Evolutionary conservation across 83 land plant species (phyloP).

Genomic region (Diphasiastrum complanatum): DNA sequence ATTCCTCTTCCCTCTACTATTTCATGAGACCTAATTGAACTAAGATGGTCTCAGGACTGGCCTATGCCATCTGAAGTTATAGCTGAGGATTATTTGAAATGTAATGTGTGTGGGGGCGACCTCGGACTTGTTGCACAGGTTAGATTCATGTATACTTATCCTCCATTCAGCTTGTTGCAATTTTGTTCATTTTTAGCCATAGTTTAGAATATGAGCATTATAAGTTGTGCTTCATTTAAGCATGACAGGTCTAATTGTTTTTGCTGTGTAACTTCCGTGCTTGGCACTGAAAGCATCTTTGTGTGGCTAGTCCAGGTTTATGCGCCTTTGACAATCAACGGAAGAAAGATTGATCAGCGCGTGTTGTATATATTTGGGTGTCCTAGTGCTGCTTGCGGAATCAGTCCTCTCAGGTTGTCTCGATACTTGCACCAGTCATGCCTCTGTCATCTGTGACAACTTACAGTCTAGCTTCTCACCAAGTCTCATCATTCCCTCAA

Average conservation of each 20-base stretch:
- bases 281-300: background rate
- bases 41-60: slow-evolving; percentile 57
- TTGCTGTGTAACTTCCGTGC: no score
- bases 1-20: background rate
- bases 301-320: slow-evolving; percentile 37
- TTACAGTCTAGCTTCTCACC: no score
- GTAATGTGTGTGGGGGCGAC: slow-evolving; percentile 51
- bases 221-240: background rate
- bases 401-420: slow-evolving; percentile 43
- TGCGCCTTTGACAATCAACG: slow-evolving; percentile 58
- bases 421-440: background rate
- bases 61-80: slow-evolving; percentile 34
- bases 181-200: background rate
- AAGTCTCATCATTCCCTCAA: no score
- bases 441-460: background rate
- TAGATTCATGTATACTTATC: slow-evolving; percentile 27
- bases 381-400: slow-evolving; percentile 50
- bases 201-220: background rate
- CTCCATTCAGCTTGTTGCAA: slow-evolving; percentile 11
- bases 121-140: slow-evolving; percentile 87
- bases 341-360: slow-evolving; percentile 56
- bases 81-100: slow-evolving; percentile 40
- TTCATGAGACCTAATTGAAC: background rate
- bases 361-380: slow-evolving; percentile 65
- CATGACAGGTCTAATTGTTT: background rate